Evolutionary conservation across 805 yeast genomes (phyloP).

Genomic region (Candida yuanshanica): DNA sequence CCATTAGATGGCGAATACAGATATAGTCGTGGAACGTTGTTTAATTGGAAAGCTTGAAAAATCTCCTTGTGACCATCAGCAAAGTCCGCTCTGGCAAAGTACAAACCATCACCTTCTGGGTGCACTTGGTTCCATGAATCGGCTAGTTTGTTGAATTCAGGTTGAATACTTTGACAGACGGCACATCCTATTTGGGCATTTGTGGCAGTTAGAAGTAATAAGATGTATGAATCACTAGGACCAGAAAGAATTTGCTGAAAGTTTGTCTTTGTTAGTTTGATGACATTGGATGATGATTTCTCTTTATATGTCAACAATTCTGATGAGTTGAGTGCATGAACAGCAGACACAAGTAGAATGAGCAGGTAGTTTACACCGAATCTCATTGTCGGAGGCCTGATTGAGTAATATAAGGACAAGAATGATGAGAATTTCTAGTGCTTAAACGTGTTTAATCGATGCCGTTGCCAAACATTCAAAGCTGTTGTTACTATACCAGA

Average conservation of each 20-base stretch:
- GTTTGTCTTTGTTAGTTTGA: constrained; percentile 54
- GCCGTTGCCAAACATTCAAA: not conserved
- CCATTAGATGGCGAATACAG: constrained; percentile 49
- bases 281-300: constrained; percentile 30
- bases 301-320: constrained; percentile 23
- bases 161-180: constrained; percentile 65
- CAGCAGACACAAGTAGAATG: constrained; percentile 5
- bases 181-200: constrained; percentile 70
- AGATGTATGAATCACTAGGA: constrained; percentile 59
- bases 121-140: constrained; percentile 56
- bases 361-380: not conserved
- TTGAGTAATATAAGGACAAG: not conserved
- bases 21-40: constrained; percentile 74
- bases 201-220: constrained; percentile 72
- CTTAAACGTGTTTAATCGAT: not conserved
- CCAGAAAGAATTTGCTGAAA: constrained; percentile 52
- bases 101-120: constrained; percentile 51
- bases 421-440: too few species aligned
- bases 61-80: constrained; percentile 45
- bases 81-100: constrained; percentile 74
- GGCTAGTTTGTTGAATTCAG: constrained; percentile 57
- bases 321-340: constrained; percentile 11
- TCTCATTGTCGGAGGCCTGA: not conserved
- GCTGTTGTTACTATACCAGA: not conserved
- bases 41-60: constrained; percentile 40